These are phyloP conservation scores for Fraxinus excelsior DNA, from an alignment of 257 asterid species.

Conservation along the genomic window DNA sequence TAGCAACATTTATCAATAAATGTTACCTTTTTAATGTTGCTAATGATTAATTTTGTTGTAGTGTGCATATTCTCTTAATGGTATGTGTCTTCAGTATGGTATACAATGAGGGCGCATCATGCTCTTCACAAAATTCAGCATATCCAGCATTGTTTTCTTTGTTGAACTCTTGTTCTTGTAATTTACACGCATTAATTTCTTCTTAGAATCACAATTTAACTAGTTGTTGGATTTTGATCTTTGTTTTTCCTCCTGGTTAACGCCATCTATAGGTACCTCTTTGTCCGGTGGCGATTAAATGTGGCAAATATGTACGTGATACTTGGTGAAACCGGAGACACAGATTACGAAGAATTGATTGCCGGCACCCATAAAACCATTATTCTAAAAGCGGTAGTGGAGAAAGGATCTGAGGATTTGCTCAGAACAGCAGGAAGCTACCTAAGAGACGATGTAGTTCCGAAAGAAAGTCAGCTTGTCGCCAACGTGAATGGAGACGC, in stretches of 20 bases:
- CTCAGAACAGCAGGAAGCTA: constrained; percentile 73
- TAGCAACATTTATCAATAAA: too few relatives aligned
- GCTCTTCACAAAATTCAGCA: too few relatives aligned
- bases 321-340: constrained; percentile 87
- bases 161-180: too few relatives aligned
- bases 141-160: too few relatives aligned
- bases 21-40: too few relatives aligned
- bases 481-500: constrained; percentile 41
- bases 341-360: constrained; percentile 80
- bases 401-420: constrained; percentile 73
- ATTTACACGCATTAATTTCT: too few relatives aligned
- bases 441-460: constrained; percentile 73
- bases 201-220: too few relatives aligned
- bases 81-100: background rate
- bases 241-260: background rate
- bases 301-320: constrained; percentile 75
- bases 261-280: constrained; percentile 55
- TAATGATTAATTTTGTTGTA: too few relatives aligned
- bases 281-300: constrained; percentile 82
- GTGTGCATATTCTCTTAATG: background rate
- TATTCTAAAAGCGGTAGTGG: constrained; percentile 56
- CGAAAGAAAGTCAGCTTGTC: constrained; percentile 60
- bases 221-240: background rate
- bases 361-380: constrained; percentile 76
- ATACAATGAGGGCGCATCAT: too few relatives aligned